Evolutionary conservation across 306 rosid genomes (phyloP).

Genomic region (Malus fusca): DNA sequence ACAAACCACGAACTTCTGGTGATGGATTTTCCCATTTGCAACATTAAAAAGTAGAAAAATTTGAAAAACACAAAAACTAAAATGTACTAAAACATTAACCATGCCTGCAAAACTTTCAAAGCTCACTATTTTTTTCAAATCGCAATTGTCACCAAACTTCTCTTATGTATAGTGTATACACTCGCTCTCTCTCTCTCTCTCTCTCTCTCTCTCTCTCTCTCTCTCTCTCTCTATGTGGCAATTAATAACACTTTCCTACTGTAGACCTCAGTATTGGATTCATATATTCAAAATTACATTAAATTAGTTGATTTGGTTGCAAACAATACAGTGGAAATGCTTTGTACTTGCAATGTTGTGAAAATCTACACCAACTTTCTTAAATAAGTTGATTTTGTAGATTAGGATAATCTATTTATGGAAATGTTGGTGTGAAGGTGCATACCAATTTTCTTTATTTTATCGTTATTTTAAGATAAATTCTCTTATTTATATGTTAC

Average conservation of each 20-base stretch:
- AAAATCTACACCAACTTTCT: no score
- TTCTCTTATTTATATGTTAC: no score
- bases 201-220: no score
- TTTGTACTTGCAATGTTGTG: no score
- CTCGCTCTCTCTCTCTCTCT: background rate
- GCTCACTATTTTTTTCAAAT: background rate
- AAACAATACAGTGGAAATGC: no score
- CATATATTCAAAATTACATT: no score
- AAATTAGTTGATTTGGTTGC: no score
- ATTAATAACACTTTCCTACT: background rate
- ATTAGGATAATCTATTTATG: no score
- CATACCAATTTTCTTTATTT: no score
- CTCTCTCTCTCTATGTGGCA: background rate
- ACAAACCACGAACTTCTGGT: slow-evolving; percentile 1
- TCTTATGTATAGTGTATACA: background rate
- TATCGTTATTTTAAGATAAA: no score
- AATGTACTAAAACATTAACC: background rate
- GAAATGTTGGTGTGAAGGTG: no score
- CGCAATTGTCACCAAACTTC: background rate
- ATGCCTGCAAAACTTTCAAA: background rate
- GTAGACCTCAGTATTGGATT: background rate
- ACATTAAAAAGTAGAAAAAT: background rate
- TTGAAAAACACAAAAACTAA: background rate
- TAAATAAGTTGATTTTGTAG: no score
- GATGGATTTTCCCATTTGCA: slow-evolving; percentile 1